Evolutionary conservation across 768 basidiomycete species (phyloP), one percentile per base, ranked within the genome.

Genomic region (Sporobolomyces roseus): DNA sequence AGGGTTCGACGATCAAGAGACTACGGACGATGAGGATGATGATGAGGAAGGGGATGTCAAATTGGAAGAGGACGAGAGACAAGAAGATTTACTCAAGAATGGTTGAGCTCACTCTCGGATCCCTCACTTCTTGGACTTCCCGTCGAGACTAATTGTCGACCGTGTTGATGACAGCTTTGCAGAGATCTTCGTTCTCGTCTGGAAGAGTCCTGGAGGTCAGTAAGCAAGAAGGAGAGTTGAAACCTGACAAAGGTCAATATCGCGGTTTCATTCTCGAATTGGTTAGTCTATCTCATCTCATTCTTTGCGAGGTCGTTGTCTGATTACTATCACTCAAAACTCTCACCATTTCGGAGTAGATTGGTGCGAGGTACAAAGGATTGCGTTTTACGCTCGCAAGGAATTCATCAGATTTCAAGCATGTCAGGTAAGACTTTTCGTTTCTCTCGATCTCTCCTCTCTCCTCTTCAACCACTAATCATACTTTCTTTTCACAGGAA

Each of bases 201-300:
- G 54, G 56, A 10, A 43, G 25, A n/a, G 17, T 59, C 27, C 56
- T n/a, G n/a, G n/a, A 59, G 29, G 9, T 14, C 36, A 21, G 25
- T 7, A 30, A 27, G 27, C 41, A 27, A 17, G 10, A 27, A 36
- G 29, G 4, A 25, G 56, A 56, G 12, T 33, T 43, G 43, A 43
- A 30, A 29, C 14, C 4, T 6, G 56, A 59, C 21, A 27, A 12
- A 36, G 56, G 56, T 29, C 10, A 59, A n/a, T 45, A 41, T 27
- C 19, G 56, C 29, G 56, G 56, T 5, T 59, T 59, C 41, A 43
- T 59, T n/a, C 41, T 59, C 25, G 56, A 59, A 21, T 27, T 59
- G 12, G 56, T 59, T 12, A 59, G 21, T 36, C 25, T 56, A 10
- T 25, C 25, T 14, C n/a, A n/a, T n/a, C n/a, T n/a, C n/a, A n/a